Conservation (phyloP, 2,329 filamentous ascomycete genomes). For the Hortaea sp. region DNA sequence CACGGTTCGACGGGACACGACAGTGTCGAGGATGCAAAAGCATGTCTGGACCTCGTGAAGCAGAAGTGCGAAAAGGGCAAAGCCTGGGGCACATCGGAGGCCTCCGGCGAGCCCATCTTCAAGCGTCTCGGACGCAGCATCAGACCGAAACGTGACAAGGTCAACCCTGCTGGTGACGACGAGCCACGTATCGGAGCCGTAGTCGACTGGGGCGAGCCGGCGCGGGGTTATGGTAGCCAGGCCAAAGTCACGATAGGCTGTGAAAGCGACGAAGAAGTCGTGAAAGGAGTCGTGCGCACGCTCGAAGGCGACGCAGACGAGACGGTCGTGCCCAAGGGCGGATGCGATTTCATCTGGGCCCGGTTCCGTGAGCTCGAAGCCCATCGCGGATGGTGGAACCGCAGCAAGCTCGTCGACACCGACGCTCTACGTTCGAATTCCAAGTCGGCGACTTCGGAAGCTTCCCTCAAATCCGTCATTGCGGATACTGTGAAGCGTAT, state of each 20-base stretch:
- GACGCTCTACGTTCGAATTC: slow-evolving; percentile 23
- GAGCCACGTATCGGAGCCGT: slow-evolving; percentile 57
- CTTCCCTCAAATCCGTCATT: slow-evolving; percentile 36
- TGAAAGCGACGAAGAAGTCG: slow-evolving; percentile 47
- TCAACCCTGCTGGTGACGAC: slow-evolving; percentile 26
- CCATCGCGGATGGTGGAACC: slow-evolving; percentile 50
- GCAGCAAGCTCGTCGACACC: slow-evolving; percentile 32
- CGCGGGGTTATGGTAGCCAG: slow-evolving; percentile 47
- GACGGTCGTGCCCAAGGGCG: slow-evolving; percentile 36
- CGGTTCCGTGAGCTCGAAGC: slow-evolving; percentile 52
- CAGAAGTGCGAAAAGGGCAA: slow-evolving; percentile 93
- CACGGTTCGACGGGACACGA: slow-evolving; percentile 67
- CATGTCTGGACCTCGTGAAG: slow-evolving; percentile 86
- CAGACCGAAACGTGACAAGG: slow-evolving; percentile 33
- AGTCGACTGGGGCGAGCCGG: slow-evolving; percentile 82
- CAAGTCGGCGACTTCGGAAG: slow-evolving; percentile 4
- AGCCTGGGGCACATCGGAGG: slow-evolving; percentile 70
- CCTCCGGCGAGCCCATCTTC: slow-evolving; percentile 80
- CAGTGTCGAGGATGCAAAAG: slow-evolving; percentile 82
- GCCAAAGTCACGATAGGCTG: slow-evolving; percentile 49
- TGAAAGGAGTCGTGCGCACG: slow-evolving; percentile 44
- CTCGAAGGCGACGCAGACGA: slow-evolving; percentile 38
- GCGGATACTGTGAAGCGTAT: slow-evolving; percentile 43
- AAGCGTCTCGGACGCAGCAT: slow-evolving; percentile 52
- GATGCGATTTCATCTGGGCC: slow-evolving; percentile 54